A percentile compares a stretch with the other conserved stretches of the same genome.
These are phyloP conservation scores for Senna tora DNA, from an alignment of 306 rosid species.

Conservation along the genomic window DNA sequence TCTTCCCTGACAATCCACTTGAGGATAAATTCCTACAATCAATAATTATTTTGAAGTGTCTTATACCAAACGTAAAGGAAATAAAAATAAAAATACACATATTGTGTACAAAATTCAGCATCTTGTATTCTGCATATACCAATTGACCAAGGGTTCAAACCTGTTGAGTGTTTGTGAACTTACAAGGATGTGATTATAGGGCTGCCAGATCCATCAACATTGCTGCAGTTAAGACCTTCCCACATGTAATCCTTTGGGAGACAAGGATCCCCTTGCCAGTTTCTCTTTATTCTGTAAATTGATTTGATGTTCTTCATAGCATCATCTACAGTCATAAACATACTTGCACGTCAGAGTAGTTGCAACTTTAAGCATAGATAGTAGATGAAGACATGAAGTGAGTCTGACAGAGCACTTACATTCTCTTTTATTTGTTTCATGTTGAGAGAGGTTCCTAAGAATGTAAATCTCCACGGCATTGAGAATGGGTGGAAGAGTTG, in stretches of 20 bases:
- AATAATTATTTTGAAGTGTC: no score
- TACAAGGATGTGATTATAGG: background rate
- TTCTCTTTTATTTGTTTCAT: background rate
- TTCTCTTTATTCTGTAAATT: background rate
- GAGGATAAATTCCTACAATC: background rate
- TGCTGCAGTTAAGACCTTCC: background rate
- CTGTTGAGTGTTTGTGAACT: no score
- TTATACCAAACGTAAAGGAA: no score
- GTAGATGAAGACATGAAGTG: no score
- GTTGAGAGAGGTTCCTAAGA: no score
- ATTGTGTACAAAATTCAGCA: no score
- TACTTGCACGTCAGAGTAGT: no score
- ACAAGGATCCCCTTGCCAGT: constrained; percentile 1
- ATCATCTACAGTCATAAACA: background rate
- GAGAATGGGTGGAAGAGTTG: background rate
- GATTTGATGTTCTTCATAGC: background rate
- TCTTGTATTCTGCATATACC: no score
- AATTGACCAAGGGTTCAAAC: no score
- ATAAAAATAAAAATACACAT: no score
- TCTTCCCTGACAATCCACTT: background rate
- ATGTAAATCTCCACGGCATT: background rate
- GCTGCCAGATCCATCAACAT: background rate
- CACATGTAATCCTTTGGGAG: background rate
- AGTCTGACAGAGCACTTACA: background rate
- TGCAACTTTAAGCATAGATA: no score